These are phyloP conservation scores for Arthrobotrys sinensis DNA, from an alignment of 2,329 filamentous ascomycete species.

Conservation along the genomic window DNA sequence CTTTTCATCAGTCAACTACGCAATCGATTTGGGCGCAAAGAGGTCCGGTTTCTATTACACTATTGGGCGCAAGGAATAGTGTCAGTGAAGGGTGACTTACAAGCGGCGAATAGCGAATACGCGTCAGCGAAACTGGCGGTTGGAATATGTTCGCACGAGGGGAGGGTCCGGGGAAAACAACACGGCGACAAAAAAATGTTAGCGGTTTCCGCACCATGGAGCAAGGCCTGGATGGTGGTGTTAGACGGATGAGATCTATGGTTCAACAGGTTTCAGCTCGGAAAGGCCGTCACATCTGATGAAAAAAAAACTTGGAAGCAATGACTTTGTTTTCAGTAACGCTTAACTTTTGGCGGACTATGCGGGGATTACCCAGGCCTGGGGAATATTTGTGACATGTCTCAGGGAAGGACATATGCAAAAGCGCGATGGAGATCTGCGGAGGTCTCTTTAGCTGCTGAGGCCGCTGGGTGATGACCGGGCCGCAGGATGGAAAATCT, in stretches of 20 bases:
- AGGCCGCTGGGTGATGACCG: constrained; percentile 10
- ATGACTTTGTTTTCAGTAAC: background rate
- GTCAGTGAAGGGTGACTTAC: background rate
- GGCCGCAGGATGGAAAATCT: constrained; percentile 11
- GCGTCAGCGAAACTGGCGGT: constrained; percentile 1
- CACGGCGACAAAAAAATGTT: background rate
- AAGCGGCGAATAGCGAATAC: background rate
- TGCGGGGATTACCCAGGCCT: background rate
- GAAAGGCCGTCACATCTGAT: background rate
- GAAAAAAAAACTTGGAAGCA: constrained; percentile 11
- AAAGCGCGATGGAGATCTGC: background rate
- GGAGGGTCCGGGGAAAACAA: background rate
- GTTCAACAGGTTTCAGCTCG: constrained; percentile 4
- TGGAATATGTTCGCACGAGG: constrained; percentile 2
- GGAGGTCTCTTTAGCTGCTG: background rate
- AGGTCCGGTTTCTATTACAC: background rate
- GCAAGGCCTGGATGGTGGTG: background rate
- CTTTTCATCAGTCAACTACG: constrained; percentile 3
- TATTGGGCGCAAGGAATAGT: background rate
- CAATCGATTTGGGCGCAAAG: constrained; percentile 17
- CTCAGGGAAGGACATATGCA: background rate
- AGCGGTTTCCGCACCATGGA: background rate
- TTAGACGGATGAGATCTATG: background rate
- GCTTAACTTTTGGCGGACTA: constrained; percentile 10
- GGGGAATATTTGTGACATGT: background rate